These are phyloP conservation scores for Chlorencoelia australis DNA, from an alignment of 2,329 filamentous ascomycete genomes.

Conservation along the genomic window DNA sequence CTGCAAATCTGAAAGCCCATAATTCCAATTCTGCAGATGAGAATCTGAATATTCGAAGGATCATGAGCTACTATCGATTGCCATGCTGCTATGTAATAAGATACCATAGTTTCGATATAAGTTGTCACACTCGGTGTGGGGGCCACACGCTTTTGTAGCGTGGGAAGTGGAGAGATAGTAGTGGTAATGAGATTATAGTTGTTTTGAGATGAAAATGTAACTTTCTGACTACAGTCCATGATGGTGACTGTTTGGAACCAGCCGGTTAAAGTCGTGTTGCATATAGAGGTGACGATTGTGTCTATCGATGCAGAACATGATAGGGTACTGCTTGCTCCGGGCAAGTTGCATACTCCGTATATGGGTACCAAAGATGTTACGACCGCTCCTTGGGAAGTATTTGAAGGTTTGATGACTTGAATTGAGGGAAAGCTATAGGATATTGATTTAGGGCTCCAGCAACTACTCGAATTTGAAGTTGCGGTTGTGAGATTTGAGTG, in stretches of 20 bases:
- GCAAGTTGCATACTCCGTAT: constrained; percentile 16
- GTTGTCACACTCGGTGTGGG: constrained; percentile 2
- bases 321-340: constrained; percentile 8
- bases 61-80: constrained; percentile 17
- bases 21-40: constrained; percentile 11
- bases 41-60: constrained; percentile 14
- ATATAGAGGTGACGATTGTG: constrained; percentile 12
- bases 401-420: constrained; percentile 4
- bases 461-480: too few species aligned
- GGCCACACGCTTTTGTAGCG: neutral
- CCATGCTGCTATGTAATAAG: constrained; percentile 21
- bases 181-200: constrained; percentile 15
- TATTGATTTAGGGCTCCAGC: too few species aligned
- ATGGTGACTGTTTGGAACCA: constrained; percentile 16
- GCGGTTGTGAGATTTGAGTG: too few species aligned
- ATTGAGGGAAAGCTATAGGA: too few species aligned
- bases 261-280: constrained; percentile 18
- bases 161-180: neutral
- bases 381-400: constrained; percentile 12
- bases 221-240: constrained; percentile 17
- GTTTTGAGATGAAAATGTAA: constrained; percentile 21
- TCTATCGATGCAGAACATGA: constrained; percentile 14
- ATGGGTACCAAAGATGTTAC: constrained; percentile 14
- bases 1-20: constrained; percentile 7
- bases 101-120: constrained; percentile 17